Conservation (phyloP, 495 filamentous ascomycete genomes). For the Ramalina peruviana region DNA sequence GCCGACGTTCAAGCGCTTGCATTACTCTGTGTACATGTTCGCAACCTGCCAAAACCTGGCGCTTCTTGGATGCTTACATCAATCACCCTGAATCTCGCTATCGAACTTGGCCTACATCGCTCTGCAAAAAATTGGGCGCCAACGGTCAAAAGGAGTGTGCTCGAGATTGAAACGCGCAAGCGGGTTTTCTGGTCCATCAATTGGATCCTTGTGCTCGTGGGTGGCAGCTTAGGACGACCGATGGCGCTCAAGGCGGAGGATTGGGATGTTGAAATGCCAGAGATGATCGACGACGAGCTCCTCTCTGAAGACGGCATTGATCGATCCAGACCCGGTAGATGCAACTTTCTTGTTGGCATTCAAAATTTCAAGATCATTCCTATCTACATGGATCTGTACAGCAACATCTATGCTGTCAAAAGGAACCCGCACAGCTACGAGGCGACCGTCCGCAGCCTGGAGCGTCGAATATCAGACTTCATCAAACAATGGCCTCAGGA, state of each 20-base stretch:
- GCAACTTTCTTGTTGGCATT: slow-evolving; percentile 50
- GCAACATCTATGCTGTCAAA: slow-evolving; percentile 52
- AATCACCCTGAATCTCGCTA: slow-evolving; percentile 45
- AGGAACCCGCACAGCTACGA: slow-evolving; percentile 45
- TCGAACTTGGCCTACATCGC: slow-evolving; percentile 61
- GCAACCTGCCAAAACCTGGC: slow-evolving; percentile 67
- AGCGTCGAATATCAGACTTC: slow-evolving; percentile 43
- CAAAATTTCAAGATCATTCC: slow-evolving; percentile 43
- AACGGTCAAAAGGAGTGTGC: slow-evolving; percentile 29
- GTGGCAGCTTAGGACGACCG: slow-evolving; percentile 60
- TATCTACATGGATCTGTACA: slow-evolving; percentile 55
- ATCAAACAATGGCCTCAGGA: slow-evolving; percentile 42
- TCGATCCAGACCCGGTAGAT: slow-evolving; percentile 37
- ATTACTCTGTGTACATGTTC: slow-evolving; percentile 52
- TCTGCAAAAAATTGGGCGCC: slow-evolving; percentile 48
- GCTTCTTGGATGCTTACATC: slow-evolving; percentile 50
- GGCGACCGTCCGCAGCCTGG: slow-evolving; percentile 44
- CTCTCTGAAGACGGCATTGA: slow-evolving; percentile 29
- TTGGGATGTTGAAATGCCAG: slow-evolving; percentile 61
- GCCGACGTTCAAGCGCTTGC: slow-evolving; percentile 57
- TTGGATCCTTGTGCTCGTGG: slow-evolving; percentile 45
- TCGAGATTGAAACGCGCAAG: slow-evolving; percentile 63
- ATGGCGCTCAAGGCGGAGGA: slow-evolving; percentile 59
- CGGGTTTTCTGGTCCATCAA: slow-evolving; percentile 61
- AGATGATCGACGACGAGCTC: slow-evolving; percentile 49